Conservation (phyloP, 768 basidiomycete genomes). For the Auriscalpium orientale region DNA sequence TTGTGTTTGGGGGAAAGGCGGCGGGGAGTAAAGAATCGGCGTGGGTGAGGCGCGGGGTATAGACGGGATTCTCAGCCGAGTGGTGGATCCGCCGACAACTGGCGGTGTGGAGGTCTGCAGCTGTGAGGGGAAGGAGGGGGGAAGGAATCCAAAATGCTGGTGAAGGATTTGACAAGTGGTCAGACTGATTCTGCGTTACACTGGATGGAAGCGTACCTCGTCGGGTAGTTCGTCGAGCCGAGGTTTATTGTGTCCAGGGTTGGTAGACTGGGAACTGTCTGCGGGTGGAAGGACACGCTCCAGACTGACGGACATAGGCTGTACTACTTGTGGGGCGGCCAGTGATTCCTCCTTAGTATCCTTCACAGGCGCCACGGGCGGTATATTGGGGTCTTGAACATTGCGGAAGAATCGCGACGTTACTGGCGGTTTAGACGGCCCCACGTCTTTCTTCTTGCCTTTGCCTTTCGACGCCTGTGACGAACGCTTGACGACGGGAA, state of each 20-base stretch:
- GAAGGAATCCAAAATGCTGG: slow-evolving; percentile 3
- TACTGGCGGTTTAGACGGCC: background rate
- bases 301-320: background rate
- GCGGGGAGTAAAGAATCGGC: background rate
- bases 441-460: background rate
- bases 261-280: background rate
- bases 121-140: slow-evolving; percentile 12
- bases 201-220: background rate
- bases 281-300: background rate
- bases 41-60: background rate
- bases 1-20: slow-evolving; percentile 11
- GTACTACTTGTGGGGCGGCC: background rate
- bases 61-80: background rate
- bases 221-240: background rate
- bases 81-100: background rate
- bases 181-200: too few species aligned
- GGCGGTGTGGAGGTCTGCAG: slow-evolving; percentile 12
- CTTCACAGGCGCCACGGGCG: background rate
- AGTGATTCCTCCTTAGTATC: too few species aligned
- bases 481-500: background rate
- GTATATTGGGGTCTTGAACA: background rate
- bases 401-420: background rate
- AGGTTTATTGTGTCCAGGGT: too few species aligned
- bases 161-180: background rate
- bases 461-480: background rate